Base-by-base conservation (phyloP, 441 rosid genomes). In the Biscutella laevigata region DNA sequence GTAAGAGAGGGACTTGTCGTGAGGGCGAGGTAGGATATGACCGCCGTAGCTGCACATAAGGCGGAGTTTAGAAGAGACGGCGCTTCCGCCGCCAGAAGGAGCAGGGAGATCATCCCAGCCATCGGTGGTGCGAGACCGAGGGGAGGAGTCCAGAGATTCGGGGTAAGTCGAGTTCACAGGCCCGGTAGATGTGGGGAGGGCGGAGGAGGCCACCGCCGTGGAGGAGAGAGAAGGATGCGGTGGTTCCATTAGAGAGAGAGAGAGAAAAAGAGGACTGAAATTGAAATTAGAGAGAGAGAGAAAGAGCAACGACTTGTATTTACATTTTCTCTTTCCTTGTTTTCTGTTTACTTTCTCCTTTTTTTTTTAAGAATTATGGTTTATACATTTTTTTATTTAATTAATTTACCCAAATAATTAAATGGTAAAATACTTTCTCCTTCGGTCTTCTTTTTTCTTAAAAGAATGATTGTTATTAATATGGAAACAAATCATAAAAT, bases 21-120 rank as follows among this genome's bases (percentile, higher is more conserved):
- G 96, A 0, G 98, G 96, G 1, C 98, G 87, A 9, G 98, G 98
- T 8, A 88, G 80, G 68, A 91, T 91, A 38, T 84, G 91, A 10
- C 96, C 98, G 16, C 94, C 96, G 64, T 81, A 88, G 59, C 96
- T 88, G 68, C 98, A 88, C 96, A 91, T 91, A 55, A 91, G 84
- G 4, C 98, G 94, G 56, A 91, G 85, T 71, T 88, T 85, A n/a
- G 91, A 56, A 9, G 86, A 67, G 57, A 60, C 64, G 37, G 73
- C 59, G 57, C 41, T 55, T 13, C 54, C 59, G 38, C 44, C 44
- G 62, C 58, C 52, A 37, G 71, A 52, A 6, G 54, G 75, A 5
- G 57, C 71, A 30, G 73, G 61, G 0, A 71, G 78, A 38, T 83
- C 95, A 19, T 86, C 95, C 77, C 80, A 80, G 36, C 77, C 71